Evolutionary conservation across 108 stramenopile genomes (phyloP).

Genomic region (Nitzschia sp.): DNA sequence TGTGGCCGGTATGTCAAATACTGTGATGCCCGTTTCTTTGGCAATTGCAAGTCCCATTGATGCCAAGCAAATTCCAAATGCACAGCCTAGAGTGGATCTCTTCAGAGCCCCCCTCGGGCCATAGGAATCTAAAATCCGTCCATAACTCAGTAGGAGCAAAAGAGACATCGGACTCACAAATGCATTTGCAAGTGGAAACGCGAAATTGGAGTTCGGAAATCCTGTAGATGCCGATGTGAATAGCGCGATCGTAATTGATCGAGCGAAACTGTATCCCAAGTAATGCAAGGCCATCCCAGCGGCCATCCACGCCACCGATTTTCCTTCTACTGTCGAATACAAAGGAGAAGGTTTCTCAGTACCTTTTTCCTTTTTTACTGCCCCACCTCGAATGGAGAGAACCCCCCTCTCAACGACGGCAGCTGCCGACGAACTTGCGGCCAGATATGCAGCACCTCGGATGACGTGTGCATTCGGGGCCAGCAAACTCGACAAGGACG

Average conservation of each 20-base stretch:
- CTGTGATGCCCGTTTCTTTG: constrained; percentile 23
- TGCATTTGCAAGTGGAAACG: constrained; percentile 78
- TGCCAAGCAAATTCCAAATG: constrained; percentile 37
- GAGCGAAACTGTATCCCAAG: constrained; percentile 73
- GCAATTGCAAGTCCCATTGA: constrained; percentile 30
- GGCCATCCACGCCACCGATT: constrained; percentile 70
- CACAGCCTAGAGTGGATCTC: constrained; percentile 41
- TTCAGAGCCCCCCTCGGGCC: constrained; percentile 70
- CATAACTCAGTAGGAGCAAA: constrained; percentile 54
- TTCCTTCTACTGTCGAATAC: constrained; percentile 8
- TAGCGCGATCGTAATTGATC: constrained; percentile 66
- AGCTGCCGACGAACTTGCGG: constrained; percentile 4
- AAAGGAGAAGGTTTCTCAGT: neutral
- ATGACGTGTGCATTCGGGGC: neutral
- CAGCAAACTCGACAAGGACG: neutral
- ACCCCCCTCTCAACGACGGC: neutral
- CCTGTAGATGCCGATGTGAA: constrained; percentile 79
- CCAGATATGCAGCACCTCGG: neutral
- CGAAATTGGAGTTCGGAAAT: constrained; percentile 49
- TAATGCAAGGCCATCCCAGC: constrained; percentile 77
- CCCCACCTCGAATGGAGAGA: constrained; percentile 6
- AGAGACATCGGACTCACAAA: constrained; percentile 68
- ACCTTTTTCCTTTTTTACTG: neutral
- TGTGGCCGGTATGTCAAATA: constrained; percentile 42
- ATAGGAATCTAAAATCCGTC: constrained; percentile 45